phyloP scores from a whole-genome alignment of 2,329 filamentous ascomycete species.

The Diaporthe caulivora region DNA sequence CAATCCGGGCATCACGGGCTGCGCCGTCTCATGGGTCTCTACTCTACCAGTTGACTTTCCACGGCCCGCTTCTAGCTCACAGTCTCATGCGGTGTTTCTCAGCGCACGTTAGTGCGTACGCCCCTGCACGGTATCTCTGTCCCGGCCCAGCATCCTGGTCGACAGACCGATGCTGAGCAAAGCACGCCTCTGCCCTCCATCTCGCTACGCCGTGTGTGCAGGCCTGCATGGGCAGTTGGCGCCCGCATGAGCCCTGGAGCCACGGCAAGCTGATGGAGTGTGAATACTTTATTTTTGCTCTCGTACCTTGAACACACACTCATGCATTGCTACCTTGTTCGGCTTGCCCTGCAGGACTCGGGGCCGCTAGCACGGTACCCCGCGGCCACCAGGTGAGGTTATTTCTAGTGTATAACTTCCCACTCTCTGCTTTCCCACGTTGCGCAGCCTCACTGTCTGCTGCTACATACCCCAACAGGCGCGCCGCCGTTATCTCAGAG shows the following conservation, averaged over 20 bases:
- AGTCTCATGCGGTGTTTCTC: constrained; percentile 33
- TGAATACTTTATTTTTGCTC: constrained; percentile 17
- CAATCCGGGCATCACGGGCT: constrained; percentile 26
- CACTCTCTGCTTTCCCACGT: not conserved
- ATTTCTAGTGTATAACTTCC: not conserved
- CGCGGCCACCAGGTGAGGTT: constrained; percentile 30
- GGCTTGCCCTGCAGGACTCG: constrained; percentile 32
- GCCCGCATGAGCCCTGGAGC: constrained; percentile 20
- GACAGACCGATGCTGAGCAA: constrained; percentile 34
- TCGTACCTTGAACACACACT: constrained; percentile 34
- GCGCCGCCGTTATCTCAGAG: not conserved
- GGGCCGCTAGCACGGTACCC: constrained; percentile 33
- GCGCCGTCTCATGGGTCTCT: constrained; percentile 13
- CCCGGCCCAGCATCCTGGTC: constrained; percentile 35
- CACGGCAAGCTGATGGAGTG: constrained; percentile 21
- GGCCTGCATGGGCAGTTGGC: constrained; percentile 5
- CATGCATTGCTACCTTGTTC: constrained; percentile 37
- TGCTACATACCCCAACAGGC: not conserved
- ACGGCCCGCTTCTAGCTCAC: constrained; percentile 24
- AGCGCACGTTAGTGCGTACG: constrained; percentile 34
- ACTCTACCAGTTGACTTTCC: constrained; percentile 28
- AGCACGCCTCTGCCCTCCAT: constrained; percentile 26
- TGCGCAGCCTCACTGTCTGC: not conserved
- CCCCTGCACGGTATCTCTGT: constrained; percentile 34
- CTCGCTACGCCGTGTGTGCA: constrained; percentile 31